Base-by-base conservation (phyloP, 306 rosid genomes). In the Medicago arabica region DNA sequence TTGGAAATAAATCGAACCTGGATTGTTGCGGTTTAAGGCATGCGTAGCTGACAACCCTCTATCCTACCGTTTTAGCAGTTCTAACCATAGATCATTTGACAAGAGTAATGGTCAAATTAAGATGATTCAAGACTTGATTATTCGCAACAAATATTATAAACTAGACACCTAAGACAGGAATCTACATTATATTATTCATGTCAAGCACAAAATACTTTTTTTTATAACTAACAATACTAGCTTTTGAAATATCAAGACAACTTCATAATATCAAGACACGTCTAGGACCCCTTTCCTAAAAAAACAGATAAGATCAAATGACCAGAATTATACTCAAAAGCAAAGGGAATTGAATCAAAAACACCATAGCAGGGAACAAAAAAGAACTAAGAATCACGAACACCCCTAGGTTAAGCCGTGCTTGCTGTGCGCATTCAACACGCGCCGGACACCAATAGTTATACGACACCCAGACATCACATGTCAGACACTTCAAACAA, bases 281-380 rank as follows among this genome's bases (percentile, higher is more conserved):
- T 9, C 50, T 39, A 28, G 58, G 61, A 55, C 62, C n/a, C 46
- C 25, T 44, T 53, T 43, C 71, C 68, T 44, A 53, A 12, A 28
- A 62, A 19, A 51, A 39, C n/a, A 66, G 40, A 57, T 69, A 83
- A 71, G 40, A 71, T 31, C 72, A 57, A 59, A 47, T 17, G 53
- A 80, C 51, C 65, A 72, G 36, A 58, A 71, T 7, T 65, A 59
- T 60, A 43, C 72, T 41, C 21, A 15, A 19, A 72, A 53, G 17
- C 36, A 38, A 71, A 34, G 50, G 17, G 16, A 6, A 43, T 8
- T 15, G 12, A 78, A 51, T 10, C 39, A 40, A 23, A 5, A 58
- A 25, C 64, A 59, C 17, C 39, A 12, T 23, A 59, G 4, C n/a
- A 2, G 17, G 38, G 16, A 59, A 59, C 17, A 12, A 28, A 23